Evolutionary conservation across 805 yeast species (phyloP).

Genomic region (Wickerhamomyces strasburgensis): DNA sequence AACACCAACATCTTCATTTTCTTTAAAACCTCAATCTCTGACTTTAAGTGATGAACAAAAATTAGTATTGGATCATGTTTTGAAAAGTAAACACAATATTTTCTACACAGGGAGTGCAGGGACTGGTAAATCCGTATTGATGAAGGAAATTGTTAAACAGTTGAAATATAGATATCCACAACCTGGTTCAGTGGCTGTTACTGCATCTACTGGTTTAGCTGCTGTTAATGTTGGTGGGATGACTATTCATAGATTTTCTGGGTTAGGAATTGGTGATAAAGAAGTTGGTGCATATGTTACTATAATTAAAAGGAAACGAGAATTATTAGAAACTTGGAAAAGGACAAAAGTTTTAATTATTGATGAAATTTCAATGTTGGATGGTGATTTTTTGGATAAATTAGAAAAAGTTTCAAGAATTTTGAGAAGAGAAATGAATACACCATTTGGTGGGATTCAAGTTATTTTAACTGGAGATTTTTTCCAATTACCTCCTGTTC

Average conservation of each 20-base stretch:
- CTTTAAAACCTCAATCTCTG: slow-evolving; percentile 2
- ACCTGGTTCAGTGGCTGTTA: slow-evolving; percentile 60
- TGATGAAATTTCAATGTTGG: slow-evolving; percentile 95
- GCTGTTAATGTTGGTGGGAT: slow-evolving; percentile 91
- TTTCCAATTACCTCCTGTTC: slow-evolving; percentile 91
- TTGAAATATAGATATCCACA: slow-evolving; percentile 40
- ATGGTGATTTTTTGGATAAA: slow-evolving; percentile 70
- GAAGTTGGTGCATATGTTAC: slow-evolving; percentile 32
- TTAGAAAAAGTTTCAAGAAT: slow-evolving; percentile 63
- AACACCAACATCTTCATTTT: not conserved
- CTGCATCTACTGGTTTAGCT: slow-evolving; percentile 96
- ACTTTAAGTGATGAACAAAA: slow-evolving; percentile 43
- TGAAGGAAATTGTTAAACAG: slow-evolving; percentile 56
- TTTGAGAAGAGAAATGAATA: slow-evolving; percentile 36
- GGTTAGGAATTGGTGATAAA: slow-evolving; percentile 70
- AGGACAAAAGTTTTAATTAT: slow-evolving; percentile 66
- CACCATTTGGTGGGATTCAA: slow-evolving; percentile 94
- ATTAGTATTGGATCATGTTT: slow-evolving; percentile 46
- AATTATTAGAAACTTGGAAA: slow-evolving; percentile 54
- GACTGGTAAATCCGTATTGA: slow-evolving; percentile 75
- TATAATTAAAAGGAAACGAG: slow-evolving; percentile 42
- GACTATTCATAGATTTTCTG: slow-evolving; percentile 81
- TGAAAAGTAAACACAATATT: slow-evolving; percentile 46
- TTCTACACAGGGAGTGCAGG: slow-evolving; percentile 86
- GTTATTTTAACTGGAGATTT: slow-evolving; percentile 90